Percentiles rank a stretch among this genome's conserved stretches.
Evolutionary conservation across 176 grass and related monocot species (phyloP).

Genomic region (Rhynchospora pubera): DNA sequence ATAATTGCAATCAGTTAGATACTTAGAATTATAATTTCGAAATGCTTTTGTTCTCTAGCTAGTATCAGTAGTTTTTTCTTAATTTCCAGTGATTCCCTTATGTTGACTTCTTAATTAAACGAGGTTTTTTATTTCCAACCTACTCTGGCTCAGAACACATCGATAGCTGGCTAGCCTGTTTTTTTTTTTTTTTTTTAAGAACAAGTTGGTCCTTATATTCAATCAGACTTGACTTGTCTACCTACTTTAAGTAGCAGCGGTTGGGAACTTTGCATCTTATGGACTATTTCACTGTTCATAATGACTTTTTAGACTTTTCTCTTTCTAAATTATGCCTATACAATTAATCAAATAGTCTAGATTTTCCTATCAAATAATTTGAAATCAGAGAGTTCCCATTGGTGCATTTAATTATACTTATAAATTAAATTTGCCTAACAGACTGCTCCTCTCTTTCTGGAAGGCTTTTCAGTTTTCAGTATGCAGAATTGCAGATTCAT

Average conservation of each 20-base stretch:
- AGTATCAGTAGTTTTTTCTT: neutral
- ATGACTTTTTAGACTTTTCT: too few relatives aligned
- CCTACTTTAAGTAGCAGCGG: neutral
- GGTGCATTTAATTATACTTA: too few relatives aligned
- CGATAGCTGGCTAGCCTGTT: neutral
- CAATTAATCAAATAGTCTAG: too few relatives aligned
- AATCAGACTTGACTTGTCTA: neutral
- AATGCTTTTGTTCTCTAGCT: neutral
- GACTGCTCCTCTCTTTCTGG: too few relatives aligned
- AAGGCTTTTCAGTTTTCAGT: too few relatives aligned
- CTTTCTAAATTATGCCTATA: too few relatives aligned
- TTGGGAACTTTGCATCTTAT: too few relatives aligned
- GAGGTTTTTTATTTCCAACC: neutral
- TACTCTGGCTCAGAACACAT: neutral
- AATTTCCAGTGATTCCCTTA: neutral
- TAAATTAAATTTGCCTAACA: too few relatives aligned
- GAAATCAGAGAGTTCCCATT: too few relatives aligned
- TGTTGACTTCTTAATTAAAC: neutral
- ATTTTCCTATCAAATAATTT: too few relatives aligned
- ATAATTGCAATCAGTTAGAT: conserved; percentile 3
- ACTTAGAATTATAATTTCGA: neutral
- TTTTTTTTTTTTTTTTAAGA: neutral
- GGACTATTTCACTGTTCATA: too few relatives aligned
- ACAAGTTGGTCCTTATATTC: neutral
- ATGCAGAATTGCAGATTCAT: too few relatives aligned